phyloP scores from a whole-genome alignment of 2,329 filamentous ascomycete species.

The Ophiocordyceps camponoti-floridani region DNA sequence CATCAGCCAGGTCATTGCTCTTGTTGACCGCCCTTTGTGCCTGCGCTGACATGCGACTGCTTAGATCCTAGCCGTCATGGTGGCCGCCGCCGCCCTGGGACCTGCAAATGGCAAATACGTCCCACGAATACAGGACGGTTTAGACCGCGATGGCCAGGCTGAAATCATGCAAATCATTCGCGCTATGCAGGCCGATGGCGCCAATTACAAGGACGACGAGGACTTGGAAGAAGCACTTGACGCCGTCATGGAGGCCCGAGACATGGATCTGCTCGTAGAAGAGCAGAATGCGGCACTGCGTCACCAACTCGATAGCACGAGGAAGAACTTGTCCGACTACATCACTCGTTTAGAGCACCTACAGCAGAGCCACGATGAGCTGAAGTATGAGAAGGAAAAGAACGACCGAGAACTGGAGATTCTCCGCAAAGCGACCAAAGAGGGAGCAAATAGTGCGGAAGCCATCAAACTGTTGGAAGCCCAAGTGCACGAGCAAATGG shows the following conservation, averaged over 20 bases:
- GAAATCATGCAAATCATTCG: conserved; percentile 27
- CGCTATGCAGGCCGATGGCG: conserved; percentile 20
- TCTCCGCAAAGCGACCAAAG: conserved; percentile 27
- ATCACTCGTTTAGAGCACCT: conserved; percentile 41
- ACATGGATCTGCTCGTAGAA: conserved; percentile 38
- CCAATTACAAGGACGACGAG: conserved; percentile 17
- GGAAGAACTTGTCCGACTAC: conserved; percentile 39
- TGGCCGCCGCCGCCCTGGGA: conserved; percentile 41
- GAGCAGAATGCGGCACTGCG: conserved; percentile 33
- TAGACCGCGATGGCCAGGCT: conserved; percentile 23
- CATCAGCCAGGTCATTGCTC: conserved; percentile 28
- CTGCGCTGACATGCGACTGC: conserved; percentile 1
- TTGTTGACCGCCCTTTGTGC: background rate
- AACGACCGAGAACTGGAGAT: conserved; percentile 34
- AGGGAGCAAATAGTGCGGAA: conserved; percentile 32
- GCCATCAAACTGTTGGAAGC: conserved; percentile 35
- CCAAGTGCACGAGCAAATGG: conserved; percentile 47
- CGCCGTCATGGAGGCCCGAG: conserved; percentile 24
- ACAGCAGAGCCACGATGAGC: conserved; percentile 43
- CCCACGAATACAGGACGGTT: conserved; percentile 19
- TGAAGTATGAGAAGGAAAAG: conserved; percentile 44
- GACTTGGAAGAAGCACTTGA: conserved; percentile 20
- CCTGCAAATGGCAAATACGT: conserved; percentile 38
- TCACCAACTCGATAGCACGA: conserved; percentile 31
- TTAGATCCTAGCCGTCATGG: conserved; percentile 39